Conservation (phyloP, 306 rosid genomes). For the Sicyos edulis region DNA sequence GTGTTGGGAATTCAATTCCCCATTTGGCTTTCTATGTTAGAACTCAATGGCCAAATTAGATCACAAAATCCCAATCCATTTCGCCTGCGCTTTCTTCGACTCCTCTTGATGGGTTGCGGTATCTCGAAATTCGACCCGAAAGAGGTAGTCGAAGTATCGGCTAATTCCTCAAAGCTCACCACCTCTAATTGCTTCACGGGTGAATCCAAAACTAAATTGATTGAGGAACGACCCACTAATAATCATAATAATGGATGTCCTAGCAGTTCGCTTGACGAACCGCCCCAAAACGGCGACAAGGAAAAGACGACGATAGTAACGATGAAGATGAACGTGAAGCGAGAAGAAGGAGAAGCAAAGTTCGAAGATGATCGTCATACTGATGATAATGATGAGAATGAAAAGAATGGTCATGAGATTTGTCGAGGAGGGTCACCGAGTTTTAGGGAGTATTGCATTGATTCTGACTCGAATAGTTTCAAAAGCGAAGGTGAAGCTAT, state of each 20-base stretch:
- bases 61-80: background rate
- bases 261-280: too few species aligned
- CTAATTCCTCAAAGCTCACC: background rate
- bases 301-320: too few species aligned
- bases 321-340: too few species aligned
- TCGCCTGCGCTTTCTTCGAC: background rate
- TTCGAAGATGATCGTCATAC: background rate
- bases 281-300: too few species aligned
- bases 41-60: background rate
- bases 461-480: background rate
- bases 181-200: background rate
- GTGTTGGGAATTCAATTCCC: background rate
- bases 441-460: constrained; percentile 50
- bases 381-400: background rate
- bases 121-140: constrained; percentile 29
- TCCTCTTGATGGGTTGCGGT: constrained; percentile 60
- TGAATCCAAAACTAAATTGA: background rate
- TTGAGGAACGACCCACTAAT: too few species aligned
- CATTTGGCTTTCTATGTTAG: background rate
- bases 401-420: background rate
- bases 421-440: constrained; percentile 42
- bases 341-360: background rate
- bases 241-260: too few species aligned
- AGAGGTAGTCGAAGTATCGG: background rate
- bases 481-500: background rate